Evolutionary conservation across 2,329 filamentous ascomycete species (phyloP).

Genomic region (Phyllosticta ampelicida): DNA sequence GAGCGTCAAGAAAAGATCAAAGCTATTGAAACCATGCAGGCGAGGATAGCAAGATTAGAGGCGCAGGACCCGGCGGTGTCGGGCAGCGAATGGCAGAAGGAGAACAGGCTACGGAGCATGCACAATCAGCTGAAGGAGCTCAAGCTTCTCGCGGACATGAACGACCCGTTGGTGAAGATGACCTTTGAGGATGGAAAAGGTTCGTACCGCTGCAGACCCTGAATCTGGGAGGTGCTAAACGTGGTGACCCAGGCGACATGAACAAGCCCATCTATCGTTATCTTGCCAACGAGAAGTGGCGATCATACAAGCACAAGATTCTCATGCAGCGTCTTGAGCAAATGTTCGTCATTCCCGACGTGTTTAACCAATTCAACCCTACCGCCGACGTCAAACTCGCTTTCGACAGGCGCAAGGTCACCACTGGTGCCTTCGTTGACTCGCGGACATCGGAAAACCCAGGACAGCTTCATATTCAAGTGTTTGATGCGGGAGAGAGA

Average conservation of each 20-base stretch:
- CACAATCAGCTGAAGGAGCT: constrained; percentile 60
- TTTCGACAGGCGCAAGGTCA: constrained; percentile 60
- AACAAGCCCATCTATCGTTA: constrained; percentile 90
- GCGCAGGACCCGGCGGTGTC: constrained; percentile 45
- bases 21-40: constrained; percentile 56
- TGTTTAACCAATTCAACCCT: constrained; percentile 71
- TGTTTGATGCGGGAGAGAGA: constrained; percentile 71
- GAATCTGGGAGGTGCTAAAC: background rate
- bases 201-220: constrained; percentile 34
- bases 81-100: constrained; percentile 55
- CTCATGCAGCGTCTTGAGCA: constrained; percentile 77
- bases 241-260: constrained; percentile 66
- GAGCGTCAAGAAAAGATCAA: constrained; percentile 74
- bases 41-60: constrained; percentile 58
- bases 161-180: constrained; percentile 88
- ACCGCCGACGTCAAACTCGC: constrained; percentile 69
- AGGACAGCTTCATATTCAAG: constrained; percentile 70
- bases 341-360: constrained; percentile 78
- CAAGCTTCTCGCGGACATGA: constrained; percentile 87
- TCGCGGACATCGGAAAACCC: constrained; percentile 61
- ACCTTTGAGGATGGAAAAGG: constrained; percentile 85
- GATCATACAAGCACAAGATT: constrained; percentile 65
- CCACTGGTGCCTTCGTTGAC: constrained; percentile 69
- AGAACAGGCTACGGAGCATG: constrained; percentile 59
- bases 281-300: constrained; percentile 82